A percentile compares a stretch with the other conserved stretches of the same genome.
Evolutionary conservation across 2,329 filamentous ascomycete genomes (phyloP).

Genomic region (Stachybotrys chlorohalonatus): DNA sequence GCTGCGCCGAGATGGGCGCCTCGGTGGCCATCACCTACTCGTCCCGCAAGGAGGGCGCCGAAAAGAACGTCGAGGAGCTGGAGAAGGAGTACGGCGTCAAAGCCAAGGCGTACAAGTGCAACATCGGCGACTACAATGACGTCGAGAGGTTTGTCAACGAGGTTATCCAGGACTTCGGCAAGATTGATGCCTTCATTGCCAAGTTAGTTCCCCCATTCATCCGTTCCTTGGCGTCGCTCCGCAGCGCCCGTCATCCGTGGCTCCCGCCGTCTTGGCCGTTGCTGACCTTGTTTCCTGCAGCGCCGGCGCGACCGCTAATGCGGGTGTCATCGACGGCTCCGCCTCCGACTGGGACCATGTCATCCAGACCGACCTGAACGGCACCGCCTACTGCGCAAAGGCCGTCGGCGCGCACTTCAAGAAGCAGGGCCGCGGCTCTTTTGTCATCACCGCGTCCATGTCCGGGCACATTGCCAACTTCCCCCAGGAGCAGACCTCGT

Average conservation of each 20-base stretch:
- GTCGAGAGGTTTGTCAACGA: conserved; percentile 48
- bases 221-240: not conserved
- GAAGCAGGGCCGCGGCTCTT: conserved; percentile 52
- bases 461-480: conserved; percentile 62
- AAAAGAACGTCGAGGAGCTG: conserved; percentile 58
- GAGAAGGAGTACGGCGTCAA: conserved; percentile 58
- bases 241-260: not conserved
- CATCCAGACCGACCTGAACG: conserved; percentile 55
- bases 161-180: conserved; percentile 63
- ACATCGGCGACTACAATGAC: conserved; percentile 42
- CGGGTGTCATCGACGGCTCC: conserved; percentile 57
- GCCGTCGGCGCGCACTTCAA: conserved; percentile 57
- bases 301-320: conserved; percentile 60
- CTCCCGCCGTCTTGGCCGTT: not conserved
- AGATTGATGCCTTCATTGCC: conserved; percentile 66
- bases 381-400: conserved; percentile 59
- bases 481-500: conserved; percentile 59
- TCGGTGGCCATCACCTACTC: conserved; percentile 65
- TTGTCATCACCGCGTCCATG: conserved; percentile 64
- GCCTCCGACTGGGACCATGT: conserved; percentile 59
- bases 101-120: conserved; percentile 51
- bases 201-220: conserved; percentile 49
- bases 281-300: conserved; percentile 6
- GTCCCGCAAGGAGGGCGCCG: conserved; percentile 58
- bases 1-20: conserved; percentile 61